A percentile compares a stretch with the other conserved stretches of the same genome.
phyloP scores from a whole-genome alignment of 2,329 filamentous ascomycete species.

The Zymoseptoria passerinii region DNA sequence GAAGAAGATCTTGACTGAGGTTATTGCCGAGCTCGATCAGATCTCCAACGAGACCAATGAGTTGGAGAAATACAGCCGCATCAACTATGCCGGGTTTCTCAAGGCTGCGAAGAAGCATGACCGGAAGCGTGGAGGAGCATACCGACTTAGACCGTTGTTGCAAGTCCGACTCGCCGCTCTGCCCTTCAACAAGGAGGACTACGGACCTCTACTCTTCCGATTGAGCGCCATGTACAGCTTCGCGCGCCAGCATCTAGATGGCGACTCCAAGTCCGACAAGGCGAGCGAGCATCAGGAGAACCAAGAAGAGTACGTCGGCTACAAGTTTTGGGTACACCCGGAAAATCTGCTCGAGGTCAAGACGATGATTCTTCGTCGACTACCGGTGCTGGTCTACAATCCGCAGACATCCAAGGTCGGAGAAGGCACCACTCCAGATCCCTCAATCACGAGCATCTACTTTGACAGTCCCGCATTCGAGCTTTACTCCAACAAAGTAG shows the following conservation, averaged over 20 bases:
- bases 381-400: constrained; percentile 90
- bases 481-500: constrained; percentile 79
- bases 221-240: constrained; percentile 95
- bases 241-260: constrained; percentile 73
- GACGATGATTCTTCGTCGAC: constrained; percentile 81
- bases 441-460: constrained; percentile 89
- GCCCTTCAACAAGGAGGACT: constrained; percentile 92
- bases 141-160: constrained; percentile 84
- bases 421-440: constrained; percentile 69
- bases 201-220: constrained; percentile 77
- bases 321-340: constrained; percentile 74
- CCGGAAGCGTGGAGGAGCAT: constrained; percentile 75
- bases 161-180: constrained; percentile 80
- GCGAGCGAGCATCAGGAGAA: constrained; percentile 7
- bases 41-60: constrained; percentile 89
- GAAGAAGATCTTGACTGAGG: constrained; percentile 54
- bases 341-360: constrained; percentile 97
- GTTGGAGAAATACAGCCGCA: constrained; percentile 86
- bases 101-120: constrained; percentile 99
- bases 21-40: constrained; percentile 70
- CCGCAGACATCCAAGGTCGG: constrained; percentile 74
- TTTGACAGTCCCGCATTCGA: constrained; percentile 84
- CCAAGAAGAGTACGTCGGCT: constrained; percentile 25
- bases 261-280: constrained; percentile 20
- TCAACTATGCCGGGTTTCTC: constrained; percentile 96